A percentile compares a stretch with the other conserved stretches of the same genome.
These are phyloP conservation scores for Fusarium buxicola DNA, from an alignment of 2,329 filamentous ascomycete genomes.

Conservation along the genomic window DNA sequence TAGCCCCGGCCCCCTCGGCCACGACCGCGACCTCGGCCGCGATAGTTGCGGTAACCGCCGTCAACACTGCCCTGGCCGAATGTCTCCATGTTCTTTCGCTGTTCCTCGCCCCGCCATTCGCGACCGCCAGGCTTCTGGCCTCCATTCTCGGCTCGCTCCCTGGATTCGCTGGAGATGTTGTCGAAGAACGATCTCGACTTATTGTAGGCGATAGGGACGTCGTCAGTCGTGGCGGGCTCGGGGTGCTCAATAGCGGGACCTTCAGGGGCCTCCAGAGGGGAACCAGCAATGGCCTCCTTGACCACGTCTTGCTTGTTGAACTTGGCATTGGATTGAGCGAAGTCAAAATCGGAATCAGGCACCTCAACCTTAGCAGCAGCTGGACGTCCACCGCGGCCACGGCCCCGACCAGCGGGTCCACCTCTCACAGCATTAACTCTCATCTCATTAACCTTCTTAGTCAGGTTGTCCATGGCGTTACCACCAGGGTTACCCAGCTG, in stretches of 20 bases:
- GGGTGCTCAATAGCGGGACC: conserved; percentile 52
- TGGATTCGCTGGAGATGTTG: conserved; percentile 95
- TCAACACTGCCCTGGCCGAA: conserved; percentile 98
- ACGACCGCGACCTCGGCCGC: conserved; percentile 81
- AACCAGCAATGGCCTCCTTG: conserved; percentile 89
- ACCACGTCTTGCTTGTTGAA: conserved; percentile 69
- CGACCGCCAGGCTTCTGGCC: conserved; percentile 78
- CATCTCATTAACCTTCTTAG: conserved; percentile 83
- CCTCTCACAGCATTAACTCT: conserved; percentile 65
- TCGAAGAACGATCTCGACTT: conserved; percentile 95
- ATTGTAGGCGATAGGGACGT: conserved; percentile 76
- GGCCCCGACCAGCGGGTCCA: conserved; percentile 62
- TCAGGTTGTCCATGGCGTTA: conserved; percentile 75
- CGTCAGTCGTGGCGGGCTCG: conserved; percentile 56
- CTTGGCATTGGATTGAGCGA: conserved; percentile 68
- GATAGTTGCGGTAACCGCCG: conserved; percentile 79
- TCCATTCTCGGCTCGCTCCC: conserved; percentile 82
- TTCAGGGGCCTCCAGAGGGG: conserved; percentile 69
- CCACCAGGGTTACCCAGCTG: conserved; percentile 65
- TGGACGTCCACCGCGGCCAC: conserved; percentile 61
- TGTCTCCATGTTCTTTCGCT: conserved; percentile 96
- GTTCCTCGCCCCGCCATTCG: conserved; percentile 92
- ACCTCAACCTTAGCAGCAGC: conserved; percentile 80
- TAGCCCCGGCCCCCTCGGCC: conserved; percentile 61
- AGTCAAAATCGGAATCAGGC: conserved; percentile 92